Conservation (phyloP, 768 basidiomycete species). For the Pulveroboletus sp. region DNA sequence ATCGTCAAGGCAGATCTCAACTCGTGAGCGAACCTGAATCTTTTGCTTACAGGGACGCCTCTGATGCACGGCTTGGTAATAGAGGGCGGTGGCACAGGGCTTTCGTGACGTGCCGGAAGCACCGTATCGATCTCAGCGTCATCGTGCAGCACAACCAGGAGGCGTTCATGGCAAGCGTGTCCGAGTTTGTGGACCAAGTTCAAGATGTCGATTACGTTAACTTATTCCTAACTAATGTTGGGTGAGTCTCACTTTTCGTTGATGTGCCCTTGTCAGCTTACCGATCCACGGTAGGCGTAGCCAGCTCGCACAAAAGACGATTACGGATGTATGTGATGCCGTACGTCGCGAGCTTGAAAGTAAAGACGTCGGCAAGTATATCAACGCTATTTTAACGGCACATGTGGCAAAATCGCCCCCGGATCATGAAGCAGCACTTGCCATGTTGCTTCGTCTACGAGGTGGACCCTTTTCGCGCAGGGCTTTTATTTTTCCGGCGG, state of each 20-base stretch:
- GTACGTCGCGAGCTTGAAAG: conserved; percentile 70
- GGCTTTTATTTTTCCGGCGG: not conserved
- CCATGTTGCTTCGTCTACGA: conserved; percentile 71
- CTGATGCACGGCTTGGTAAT: not conserved
- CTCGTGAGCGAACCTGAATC: conserved; percentile 34
- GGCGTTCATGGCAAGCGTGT: conserved; percentile 59
- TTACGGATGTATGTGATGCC: conserved; percentile 73
- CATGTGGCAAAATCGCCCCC: conserved; percentile 91
- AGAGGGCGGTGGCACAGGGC: conserved; percentile 84
- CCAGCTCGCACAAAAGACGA: conserved; percentile 51
- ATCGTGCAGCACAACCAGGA: conserved; percentile 80
- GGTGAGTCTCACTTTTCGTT: conserved; percentile 44
- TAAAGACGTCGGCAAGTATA: conserved; percentile 71
- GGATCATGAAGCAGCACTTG: conserved; percentile 83
- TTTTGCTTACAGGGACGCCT: not conserved
- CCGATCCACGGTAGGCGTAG: conserved; percentile 48
- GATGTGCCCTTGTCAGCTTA: not conserved
- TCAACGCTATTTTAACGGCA: conserved; percentile 90
- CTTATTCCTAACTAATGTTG: conserved; percentile 82
- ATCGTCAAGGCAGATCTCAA: conserved; percentile 77
- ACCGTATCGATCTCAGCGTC: conserved; percentile 87
- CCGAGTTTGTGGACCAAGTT: conserved; percentile 79
- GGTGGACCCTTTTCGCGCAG: conserved; percentile 44
- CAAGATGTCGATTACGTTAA: conserved; percentile 91
- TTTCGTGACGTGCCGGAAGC: conserved; percentile 87